A percentile compares a stretch with the other conserved stretches of the same genome.
These are phyloP conservation scores for Fusarium oxysporum DNA, from an alignment of 2,329 filamentous ascomycete genomes.

Conservation along the genomic window DNA sequence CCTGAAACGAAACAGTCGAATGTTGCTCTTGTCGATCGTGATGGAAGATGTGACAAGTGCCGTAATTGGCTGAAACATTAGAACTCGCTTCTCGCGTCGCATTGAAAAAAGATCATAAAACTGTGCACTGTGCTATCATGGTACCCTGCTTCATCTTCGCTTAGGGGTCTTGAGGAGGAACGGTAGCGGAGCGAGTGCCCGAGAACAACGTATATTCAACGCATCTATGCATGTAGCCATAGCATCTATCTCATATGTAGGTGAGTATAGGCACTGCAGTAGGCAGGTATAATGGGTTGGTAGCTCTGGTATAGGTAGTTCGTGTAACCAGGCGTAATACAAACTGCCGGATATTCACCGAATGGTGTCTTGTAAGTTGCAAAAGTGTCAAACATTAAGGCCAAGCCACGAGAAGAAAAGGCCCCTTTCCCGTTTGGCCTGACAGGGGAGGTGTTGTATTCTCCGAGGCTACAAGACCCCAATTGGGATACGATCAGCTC, in stretches of 20 bases:
- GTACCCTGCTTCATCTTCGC: conserved; percentile 23
- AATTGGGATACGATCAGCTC: conserved; percentile 40
- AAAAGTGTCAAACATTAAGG: conserved; percentile 27
- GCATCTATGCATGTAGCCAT: conserved; percentile 16
- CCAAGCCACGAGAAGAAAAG: conserved; percentile 24
- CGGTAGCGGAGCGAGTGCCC: conserved; percentile 1
- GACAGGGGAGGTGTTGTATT: conserved; percentile 39
- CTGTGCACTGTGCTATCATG: background rate
- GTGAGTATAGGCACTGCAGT: background rate
- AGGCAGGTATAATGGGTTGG: background rate
- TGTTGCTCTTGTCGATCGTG: conserved; percentile 34
- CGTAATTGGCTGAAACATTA: conserved; percentile 33
- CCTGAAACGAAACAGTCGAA: conserved; percentile 35
- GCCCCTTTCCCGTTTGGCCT: conserved; percentile 34
- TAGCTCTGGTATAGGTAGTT: background rate
- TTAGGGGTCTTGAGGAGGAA: background rate
- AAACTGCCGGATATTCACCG: background rate
- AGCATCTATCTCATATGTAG: conserved; percentile 7
- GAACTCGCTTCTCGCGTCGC: conserved; percentile 16
- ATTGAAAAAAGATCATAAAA: conserved; percentile 13
- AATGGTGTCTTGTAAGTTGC: conserved; percentile 4
- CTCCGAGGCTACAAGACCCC: conserved; percentile 21
- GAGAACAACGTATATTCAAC: conserved; percentile 4
- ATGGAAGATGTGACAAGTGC: conserved; percentile 34
- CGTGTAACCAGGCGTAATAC: conserved; percentile 3